Evolutionary conservation across 257 asterid genomes (phyloP).

Genomic region (Nemophila menziesii): DNA sequence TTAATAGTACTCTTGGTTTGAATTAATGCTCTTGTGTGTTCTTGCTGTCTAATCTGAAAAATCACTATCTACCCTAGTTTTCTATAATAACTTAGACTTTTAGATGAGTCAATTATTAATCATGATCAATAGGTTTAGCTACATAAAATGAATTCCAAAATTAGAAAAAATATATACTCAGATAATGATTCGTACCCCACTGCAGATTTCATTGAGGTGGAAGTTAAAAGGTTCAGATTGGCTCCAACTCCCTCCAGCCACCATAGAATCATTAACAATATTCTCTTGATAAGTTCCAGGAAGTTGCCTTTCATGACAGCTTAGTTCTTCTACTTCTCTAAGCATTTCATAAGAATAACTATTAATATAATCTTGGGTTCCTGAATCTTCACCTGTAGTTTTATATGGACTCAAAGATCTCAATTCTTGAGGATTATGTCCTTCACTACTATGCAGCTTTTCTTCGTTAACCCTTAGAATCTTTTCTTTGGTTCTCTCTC

Average conservation of each 20-base stretch:
- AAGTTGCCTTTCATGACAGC: conserved; percentile 3
- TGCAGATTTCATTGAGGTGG: conserved; percentile 14
- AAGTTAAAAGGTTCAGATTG: conserved; percentile 10
- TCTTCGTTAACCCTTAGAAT: conserved; percentile 14
- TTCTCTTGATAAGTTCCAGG: conserved; percentile 2
- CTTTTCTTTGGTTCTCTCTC: conserved; percentile 53
- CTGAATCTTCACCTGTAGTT: conserved; percentile 11
- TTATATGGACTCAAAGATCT: conserved; percentile 2
- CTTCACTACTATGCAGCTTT: background rate
- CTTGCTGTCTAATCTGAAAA: background rate
- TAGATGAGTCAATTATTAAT: no score
- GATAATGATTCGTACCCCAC: conserved; percentile 12
- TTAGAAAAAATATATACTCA: background rate
- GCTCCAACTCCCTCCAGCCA: conserved; percentile 21
- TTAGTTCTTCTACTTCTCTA: conserved; percentile 3
- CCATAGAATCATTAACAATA: conserved; percentile 10
- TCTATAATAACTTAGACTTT: no score
- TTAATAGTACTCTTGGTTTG: background rate
- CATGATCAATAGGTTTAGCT: no score
- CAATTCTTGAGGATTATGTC: background rate
- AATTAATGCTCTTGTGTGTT: no score
- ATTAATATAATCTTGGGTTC: conserved; percentile 1
- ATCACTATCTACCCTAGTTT: no score
- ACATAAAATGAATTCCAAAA: no score
- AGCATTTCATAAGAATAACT: conserved; percentile 3